phyloP scores from a whole-genome alignment of 768 basidiomycete species.

The Termitomyces sp. region DNA sequence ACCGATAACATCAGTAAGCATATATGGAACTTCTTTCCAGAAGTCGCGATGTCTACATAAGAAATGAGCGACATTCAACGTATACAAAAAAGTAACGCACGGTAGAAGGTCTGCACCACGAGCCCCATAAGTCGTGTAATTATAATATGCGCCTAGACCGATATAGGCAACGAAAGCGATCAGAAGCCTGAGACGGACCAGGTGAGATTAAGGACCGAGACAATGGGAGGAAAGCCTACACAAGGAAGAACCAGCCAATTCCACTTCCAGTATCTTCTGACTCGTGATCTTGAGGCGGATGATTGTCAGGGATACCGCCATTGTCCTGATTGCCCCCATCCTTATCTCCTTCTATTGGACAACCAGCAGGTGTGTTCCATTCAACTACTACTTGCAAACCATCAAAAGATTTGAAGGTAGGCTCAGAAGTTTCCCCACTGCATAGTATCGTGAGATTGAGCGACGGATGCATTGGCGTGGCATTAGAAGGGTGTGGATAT shows the following conservation, averaged over 20 bases:
- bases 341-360: slow-evolving; percentile 31
- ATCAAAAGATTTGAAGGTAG: slow-evolving; percentile 57
- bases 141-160: slow-evolving; percentile 76
- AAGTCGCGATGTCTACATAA: slow-evolving; percentile 74
- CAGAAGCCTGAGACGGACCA: slow-evolving; percentile 38
- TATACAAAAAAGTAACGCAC: slow-evolving; percentile 36
- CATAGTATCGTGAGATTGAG: slow-evolving; percentile 63
- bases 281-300: slow-evolving; percentile 18
- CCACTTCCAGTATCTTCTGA: slow-evolving; percentile 56
- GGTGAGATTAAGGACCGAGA: neutral
- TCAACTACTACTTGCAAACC: slow-evolving; percentile 46
- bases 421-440: slow-evolving; percentile 33
- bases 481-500: slow-evolving; percentile 49
- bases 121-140: slow-evolving; percentile 84
- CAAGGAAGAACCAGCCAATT: slow-evolving; percentile 84
- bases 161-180: slow-evolving; percentile 70
- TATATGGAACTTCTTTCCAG: slow-evolving; percentile 86
- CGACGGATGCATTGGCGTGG: slow-evolving; percentile 44
- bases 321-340: slow-evolving; percentile 33
- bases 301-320: slow-evolving; percentile 13
- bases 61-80: slow-evolving; percentile 7
- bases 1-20: slow-evolving; percentile 71
- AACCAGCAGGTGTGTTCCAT: slow-evolving; percentile 62
- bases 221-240: slow-evolving; percentile 42
- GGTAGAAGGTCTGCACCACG: slow-evolving; percentile 79